phyloP scores from a whole-genome alignment of 2,329 filamentous ascomycete genomes.

The Penicillium sclerotiorum region DNA sequence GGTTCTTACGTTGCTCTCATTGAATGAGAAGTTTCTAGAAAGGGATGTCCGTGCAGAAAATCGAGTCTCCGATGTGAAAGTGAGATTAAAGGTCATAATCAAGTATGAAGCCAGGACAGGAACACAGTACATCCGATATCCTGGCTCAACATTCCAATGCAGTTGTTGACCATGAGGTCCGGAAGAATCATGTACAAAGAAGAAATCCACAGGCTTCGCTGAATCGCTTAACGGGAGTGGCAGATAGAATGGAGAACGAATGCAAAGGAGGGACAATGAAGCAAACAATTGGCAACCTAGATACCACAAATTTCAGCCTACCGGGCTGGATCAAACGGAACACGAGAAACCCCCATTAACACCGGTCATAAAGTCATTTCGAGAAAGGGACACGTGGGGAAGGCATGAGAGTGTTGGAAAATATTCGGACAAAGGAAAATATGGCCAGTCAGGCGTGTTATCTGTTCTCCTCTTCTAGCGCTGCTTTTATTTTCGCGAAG shows the following conservation, averaged over 20 bases:
- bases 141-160: constrained; percentile 10
- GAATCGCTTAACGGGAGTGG: constrained; percentile 11
- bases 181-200: constrained; percentile 20
- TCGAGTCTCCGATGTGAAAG: background rate
- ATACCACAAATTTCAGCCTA: constrained; percentile 19
- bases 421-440: constrained; percentile 31
- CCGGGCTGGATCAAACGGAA: constrained; percentile 4
- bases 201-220: constrained; percentile 22
- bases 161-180: constrained; percentile 9
- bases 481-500: constrained; percentile 51
- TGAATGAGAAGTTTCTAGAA: background rate
- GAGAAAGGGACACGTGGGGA: constrained; percentile 14
- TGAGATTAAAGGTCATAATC: constrained; percentile 11
- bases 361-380: constrained; percentile 34
- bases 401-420: constrained; percentile 7
- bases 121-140: constrained; percentile 14
- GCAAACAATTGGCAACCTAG: constrained; percentile 13
- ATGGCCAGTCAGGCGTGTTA: constrained; percentile 28
- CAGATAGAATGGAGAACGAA: constrained; percentile 6
- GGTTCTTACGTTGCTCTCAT: too few species aligned
- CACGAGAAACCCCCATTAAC: constrained; percentile 19
- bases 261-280: constrained; percentile 1
- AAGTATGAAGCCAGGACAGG: background rate
- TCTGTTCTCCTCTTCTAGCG: constrained; percentile 46
- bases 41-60: background rate